phyloP scores from a whole-genome alignment of 768 basidiomycete species.

The Mycena rebaudengoi region DNA sequence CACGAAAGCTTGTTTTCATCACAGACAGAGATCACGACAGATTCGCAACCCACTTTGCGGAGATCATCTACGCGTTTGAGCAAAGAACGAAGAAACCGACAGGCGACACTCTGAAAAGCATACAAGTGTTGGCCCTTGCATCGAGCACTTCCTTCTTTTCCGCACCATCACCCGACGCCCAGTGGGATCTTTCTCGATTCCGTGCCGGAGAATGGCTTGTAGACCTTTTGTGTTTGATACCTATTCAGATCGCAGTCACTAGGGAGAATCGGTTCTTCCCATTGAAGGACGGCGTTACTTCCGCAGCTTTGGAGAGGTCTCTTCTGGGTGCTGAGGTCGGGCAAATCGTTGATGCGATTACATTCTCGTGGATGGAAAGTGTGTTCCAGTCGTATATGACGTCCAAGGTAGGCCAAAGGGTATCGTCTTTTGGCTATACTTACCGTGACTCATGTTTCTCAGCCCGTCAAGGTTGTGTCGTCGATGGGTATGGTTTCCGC shows the following conservation, averaged over 20 bases:
- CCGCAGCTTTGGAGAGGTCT: slow-evolving; percentile 56
- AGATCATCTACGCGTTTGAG: slow-evolving; percentile 58
- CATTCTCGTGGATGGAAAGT: slow-evolving; percentile 73
- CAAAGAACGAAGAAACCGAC: slow-evolving; percentile 60
- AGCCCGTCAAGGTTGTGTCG: slow-evolving; percentile 72
- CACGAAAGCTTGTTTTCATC: slow-evolving; percentile 52
- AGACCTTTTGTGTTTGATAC: slow-evolving; percentile 67
- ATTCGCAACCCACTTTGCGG: slow-evolving; percentile 52
- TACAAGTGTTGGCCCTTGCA: slow-evolving; percentile 42
- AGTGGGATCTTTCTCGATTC: slow-evolving; percentile 47
- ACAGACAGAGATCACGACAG: slow-evolving; percentile 44
- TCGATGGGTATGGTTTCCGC: slow-evolving; percentile 58
- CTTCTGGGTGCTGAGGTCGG: slow-evolving; percentile 67
- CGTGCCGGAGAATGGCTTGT: slow-evolving; percentile 69
- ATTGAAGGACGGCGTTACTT: slow-evolving; percentile 61
- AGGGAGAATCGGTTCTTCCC: slow-evolving; percentile 69
- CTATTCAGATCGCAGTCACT: slow-evolving; percentile 69
- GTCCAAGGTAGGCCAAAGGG: slow-evolving; percentile 48
- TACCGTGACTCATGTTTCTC: neutral
- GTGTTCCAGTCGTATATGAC: slow-evolving; percentile 71
- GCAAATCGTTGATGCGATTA: slow-evolving; percentile 61
- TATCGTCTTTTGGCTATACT: neutral
- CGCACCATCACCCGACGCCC: slow-evolving; percentile 17
- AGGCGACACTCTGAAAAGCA: slow-evolving; percentile 49
- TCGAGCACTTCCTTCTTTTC: slow-evolving; percentile 37